These are phyloP conservation scores for Apodospora peruviana DNA, from an alignment of 495 filamentous ascomycete genomes.

Conservation along the genomic window DNA sequence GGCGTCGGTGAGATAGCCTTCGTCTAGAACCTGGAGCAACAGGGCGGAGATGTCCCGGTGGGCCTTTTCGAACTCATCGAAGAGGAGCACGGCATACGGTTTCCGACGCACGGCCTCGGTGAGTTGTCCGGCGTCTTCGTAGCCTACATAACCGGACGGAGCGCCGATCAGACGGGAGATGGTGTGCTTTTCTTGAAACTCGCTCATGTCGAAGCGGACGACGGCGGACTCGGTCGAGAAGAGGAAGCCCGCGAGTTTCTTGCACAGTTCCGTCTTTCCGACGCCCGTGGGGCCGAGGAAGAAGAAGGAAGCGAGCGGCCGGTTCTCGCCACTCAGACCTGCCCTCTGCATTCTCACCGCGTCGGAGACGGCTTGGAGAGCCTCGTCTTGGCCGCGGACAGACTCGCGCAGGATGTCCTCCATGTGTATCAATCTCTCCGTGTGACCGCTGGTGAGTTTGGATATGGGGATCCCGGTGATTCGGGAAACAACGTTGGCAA, in stretches of 20 bases:
- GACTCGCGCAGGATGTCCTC: constrained; percentile 82
- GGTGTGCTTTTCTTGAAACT: constrained; percentile 97
- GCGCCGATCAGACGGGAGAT: constrained; percentile 88
- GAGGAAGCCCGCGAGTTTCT: constrained; percentile 87
- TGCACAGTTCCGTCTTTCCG: constrained; percentile 95
- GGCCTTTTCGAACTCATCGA: constrained; percentile 97
- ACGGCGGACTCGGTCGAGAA: constrained; percentile 90
- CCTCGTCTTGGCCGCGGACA: constrained; percentile 90
- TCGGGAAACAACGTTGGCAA: constrained; percentile 82
- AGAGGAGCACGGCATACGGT: constrained; percentile 89
- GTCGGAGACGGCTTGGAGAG: constrained; percentile 82
- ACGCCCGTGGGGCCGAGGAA: constrained; percentile 96
- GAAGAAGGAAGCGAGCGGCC: constrained; percentile 92
- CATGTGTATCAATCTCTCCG: constrained; percentile 90
- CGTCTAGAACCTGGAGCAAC: constrained; percentile 93
- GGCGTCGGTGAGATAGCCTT: constrained; percentile 90
- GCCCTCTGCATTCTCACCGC: constrained; percentile 92
- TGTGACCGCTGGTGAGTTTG: constrained; percentile 86
- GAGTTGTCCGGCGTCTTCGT: constrained; percentile 94
- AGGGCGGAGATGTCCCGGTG: constrained; percentile 91
- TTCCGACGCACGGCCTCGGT: constrained; percentile 94
- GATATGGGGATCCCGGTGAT: constrained; percentile 88
- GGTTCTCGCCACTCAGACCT: constrained; percentile 83
- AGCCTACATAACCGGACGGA: constrained; percentile 91
- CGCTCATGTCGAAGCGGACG: constrained; percentile 88